These are phyloP conservation scores for Populus davidiana DNA, from an alignment of 345 rosid genomes.

Conservation along the genomic window DNA sequence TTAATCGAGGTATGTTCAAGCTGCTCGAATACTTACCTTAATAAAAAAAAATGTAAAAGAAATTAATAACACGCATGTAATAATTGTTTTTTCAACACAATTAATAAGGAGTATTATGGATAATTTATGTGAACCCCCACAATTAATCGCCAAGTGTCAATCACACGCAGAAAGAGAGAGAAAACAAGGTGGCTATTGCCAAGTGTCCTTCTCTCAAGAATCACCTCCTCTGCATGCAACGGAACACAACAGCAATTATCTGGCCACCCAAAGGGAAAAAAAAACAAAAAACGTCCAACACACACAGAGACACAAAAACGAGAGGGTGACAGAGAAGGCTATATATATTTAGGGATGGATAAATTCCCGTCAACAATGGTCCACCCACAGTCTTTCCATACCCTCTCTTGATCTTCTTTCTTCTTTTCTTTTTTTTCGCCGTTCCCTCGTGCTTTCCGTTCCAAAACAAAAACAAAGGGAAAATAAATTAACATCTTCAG, in stretches of 20 bases:
- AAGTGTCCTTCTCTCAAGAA: constrained; percentile 8
- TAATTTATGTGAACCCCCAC: not conserved
- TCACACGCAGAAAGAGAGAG: not conserved
- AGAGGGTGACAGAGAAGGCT: not conserved
- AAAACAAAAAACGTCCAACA: not conserved
- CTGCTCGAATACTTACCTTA: too few species aligned
- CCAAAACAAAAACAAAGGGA: not conserved
- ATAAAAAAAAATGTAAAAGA: too few species aligned
- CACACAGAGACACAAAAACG: not conserved
- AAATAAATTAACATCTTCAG: not conserved
- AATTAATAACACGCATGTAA: too few species aligned
- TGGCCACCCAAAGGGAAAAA: not conserved
- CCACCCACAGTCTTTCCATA: not conserved
- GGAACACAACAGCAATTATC: not conserved
- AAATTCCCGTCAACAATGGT: constrained; percentile 1
- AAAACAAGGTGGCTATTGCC: not conserved
- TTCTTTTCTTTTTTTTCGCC: not conserved
- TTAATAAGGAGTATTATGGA: too few species aligned
- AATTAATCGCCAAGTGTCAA: not conserved
- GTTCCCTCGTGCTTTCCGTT: not conserved
- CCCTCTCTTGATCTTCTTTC: not conserved
- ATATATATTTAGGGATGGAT: not conserved
- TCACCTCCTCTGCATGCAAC: not conserved
- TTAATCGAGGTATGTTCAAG: too few species aligned
- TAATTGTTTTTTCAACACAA: too few species aligned